Evolutionary conservation across 1,284 basidiomycete genomes (phyloP), one percentile per base, ranked within the genome.

Genomic region (Irpex sp.): DNA sequence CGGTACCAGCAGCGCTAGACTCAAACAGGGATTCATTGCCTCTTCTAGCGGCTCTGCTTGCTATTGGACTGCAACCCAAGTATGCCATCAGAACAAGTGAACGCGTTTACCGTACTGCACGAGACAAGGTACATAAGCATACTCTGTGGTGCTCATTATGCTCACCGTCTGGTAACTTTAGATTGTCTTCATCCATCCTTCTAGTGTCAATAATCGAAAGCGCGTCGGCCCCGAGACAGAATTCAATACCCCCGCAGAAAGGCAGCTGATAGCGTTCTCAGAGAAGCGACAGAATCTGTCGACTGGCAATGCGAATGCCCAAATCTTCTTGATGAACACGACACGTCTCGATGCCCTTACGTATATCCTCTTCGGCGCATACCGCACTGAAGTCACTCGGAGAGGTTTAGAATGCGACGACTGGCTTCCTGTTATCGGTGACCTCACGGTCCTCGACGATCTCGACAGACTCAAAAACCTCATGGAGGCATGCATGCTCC

Each of bases 351-450:
- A 98, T 75, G 92, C 93, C 7, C 82, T 98, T 80, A 91, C 92
- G 1, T 97, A 95, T 74, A 86, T 97, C 77, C 82, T 98, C 8
- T 98, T 98, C 68, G 96, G 96, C 11, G 94, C 95, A 0, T 88
- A 93, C 74, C 83, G 90, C 61, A 83, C 95, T 50, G 77, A 85
- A 62, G 83, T 89, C 54, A 85, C 83, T 0, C 81, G 85, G 51
- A 81, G 84, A 15, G 92, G 93, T 1, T 75, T 95, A 35, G 88
- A 92, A 71, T 96, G 94, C 72, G 96, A 98, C 71, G 86, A 86
- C 54, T 98, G 96, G 96, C 79, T 98, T 21, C 94, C 94, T 8
- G 85, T 98, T 58, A 81, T 88, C 31, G 95, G 95, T 51, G 83
- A 90, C 67, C 74, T 89, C 63, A 85, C 90, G 68, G 86, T 88